Base-by-base conservation (phyloP, 2,329 filamentous ascomycete genomes). In the Penicillium sp. region DNA sequence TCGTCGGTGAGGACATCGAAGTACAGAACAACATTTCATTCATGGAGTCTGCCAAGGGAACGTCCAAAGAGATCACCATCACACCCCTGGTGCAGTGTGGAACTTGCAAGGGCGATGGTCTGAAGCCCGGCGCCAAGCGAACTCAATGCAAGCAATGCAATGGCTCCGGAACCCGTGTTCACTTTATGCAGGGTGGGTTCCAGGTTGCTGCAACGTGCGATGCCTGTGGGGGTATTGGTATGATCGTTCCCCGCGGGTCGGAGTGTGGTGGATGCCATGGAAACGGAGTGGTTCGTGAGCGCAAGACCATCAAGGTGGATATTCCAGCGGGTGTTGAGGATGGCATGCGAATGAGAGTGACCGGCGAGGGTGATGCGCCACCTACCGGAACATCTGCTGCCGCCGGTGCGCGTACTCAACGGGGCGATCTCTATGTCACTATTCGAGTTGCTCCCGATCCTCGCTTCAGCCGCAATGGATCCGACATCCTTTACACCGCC, bases 301-400 rank as follows among this genome's bases (percentile, higher is more conserved):
- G 88, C 62, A 92, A 91, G 79, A 91, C 90, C 0, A 88, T 99
- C 52, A 90, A 86, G 31, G 85, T 99, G 45, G 93, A 98, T 69
- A 97, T 99, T 48, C 95, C 95, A 1, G 92, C 90, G 22, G 95
- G 95, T 64, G 92, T 99, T 35, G 95, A 98, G 74, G 94, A 99
- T 74, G 93, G 94, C 57, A 98, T 98, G 94, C 87, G 92, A 58
- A 80, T 99, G 69, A 86, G 91, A 54, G 86, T 99, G 31, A 86
- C 88, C 59, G 90, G 90, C 28, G 92, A 96, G 72, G 95, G 95
- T 65, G 94, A 99, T 72, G 89, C 91, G 15, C 90, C 95, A 22
- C 82, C 88, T 8, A 94, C 91, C 25, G 91, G 92, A 47, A 84
- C 87, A 25, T 82, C 86, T 15, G 83, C 86, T 35, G 85, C 88